These are phyloP conservation scores for Nemania sp. DNA, from an alignment of 2,329 filamentous ascomycete genomes.

Conservation along the genomic window DNA sequence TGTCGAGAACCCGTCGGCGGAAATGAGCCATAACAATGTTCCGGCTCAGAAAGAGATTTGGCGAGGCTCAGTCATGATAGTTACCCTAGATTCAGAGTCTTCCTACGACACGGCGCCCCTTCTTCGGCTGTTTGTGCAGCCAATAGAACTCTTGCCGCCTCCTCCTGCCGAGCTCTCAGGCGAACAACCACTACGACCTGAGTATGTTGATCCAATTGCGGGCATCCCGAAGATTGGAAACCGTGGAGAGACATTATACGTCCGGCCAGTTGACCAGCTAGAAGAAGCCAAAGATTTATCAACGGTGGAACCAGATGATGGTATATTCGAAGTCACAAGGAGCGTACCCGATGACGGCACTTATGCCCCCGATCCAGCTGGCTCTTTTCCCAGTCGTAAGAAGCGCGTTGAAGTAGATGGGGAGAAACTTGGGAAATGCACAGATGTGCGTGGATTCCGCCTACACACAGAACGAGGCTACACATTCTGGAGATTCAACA, in stretches of 20 bases:
- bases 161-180: conserved; percentile 71
- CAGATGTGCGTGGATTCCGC: conserved; percentile 79
- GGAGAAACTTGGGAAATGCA: conserved; percentile 79
- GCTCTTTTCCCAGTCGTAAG: conserved; percentile 58
- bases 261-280: conserved; percentile 85
- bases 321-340: conserved; percentile 74
- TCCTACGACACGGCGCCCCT: conserved; percentile 80
- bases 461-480: conserved; percentile 84
- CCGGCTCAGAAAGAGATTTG: conserved; percentile 73
- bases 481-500: conserved; percentile 97
- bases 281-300: conserved; percentile 80
- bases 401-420: conserved; percentile 68
- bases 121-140: conserved; percentile 83
- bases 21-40: conserved; percentile 44
- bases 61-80: conserved; percentile 94
- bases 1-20: conserved; percentile 56
- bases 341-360: conserved; percentile 56
- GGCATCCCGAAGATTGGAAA: conserved; percentile 85
- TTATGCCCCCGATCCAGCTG: conserved; percentile 53
- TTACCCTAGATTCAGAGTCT: conserved; percentile 83
- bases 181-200: conserved; percentile 69
- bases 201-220: conserved; percentile 88
- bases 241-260: conserved; percentile 83
- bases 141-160: conserved; percentile 78
- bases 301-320: conserved; percentile 75